These are phyloP conservation scores for Maudiozyma serrabonitensis DNA, from an alignment of 805 yeast genomes.

Conservation along the genomic window DNA sequence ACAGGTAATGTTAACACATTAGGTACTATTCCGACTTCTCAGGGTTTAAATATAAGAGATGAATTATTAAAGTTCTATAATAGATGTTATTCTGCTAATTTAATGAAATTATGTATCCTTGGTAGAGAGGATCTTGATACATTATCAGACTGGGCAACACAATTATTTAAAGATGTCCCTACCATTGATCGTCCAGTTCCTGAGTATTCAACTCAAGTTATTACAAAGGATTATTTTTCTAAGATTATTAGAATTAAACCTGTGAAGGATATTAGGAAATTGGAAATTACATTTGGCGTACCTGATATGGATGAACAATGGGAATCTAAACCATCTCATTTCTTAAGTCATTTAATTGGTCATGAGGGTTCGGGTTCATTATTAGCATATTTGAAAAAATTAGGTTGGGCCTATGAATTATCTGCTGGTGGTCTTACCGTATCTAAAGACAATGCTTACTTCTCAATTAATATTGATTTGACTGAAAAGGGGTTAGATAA, in stretches of 20 bases:
- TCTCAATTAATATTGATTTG: constrained; percentile 63
- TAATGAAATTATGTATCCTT: constrained; percentile 78
- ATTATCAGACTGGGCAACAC: constrained; percentile 60
- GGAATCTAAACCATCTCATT: constrained; percentile 60
- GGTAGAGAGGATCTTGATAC: constrained; percentile 74
- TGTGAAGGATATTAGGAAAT: constrained; percentile 64
- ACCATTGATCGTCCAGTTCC: constrained; percentile 23
- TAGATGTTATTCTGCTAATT: constrained; percentile 67
- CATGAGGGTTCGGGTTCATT: constrained; percentile 90
- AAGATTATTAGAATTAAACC: constrained; percentile 62
- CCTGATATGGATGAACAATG: constrained; percentile 69
- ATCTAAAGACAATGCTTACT: constrained; percentile 57
- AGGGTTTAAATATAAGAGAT: constrained; percentile 68
- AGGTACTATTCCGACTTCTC: constrained; percentile 48
- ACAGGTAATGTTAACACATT: constrained; percentile 81
- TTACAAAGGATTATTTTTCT: constrained; percentile 39
- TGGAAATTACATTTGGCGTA: constrained; percentile 59
- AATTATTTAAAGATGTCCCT: constrained; percentile 50
- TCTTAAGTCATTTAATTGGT: constrained; percentile 75
- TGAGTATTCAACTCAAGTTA: constrained; percentile 35
- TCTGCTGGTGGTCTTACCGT: constrained; percentile 63
- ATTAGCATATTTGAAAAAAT: constrained; percentile 53
- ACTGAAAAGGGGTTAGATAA: constrained; percentile 62
- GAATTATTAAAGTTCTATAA: constrained; percentile 68
- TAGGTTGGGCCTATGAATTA: constrained; percentile 73